Evolutionary conservation across 108 stramenopile genomes (phyloP).

Genomic region (Asterionellopsis glacialis): DNA sequence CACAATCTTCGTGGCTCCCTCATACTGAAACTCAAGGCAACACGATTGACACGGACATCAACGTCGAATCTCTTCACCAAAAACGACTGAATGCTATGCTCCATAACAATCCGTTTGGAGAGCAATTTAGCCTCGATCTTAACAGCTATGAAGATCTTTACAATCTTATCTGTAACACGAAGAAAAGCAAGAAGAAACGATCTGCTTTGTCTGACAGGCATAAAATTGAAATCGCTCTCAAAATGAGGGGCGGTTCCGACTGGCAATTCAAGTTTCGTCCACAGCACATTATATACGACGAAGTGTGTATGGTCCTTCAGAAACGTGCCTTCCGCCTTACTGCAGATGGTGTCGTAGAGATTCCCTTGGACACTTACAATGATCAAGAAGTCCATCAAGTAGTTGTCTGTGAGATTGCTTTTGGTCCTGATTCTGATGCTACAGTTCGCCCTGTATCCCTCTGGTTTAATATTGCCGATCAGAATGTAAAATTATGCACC

Average conservation of each 20-base stretch:
- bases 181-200: background rate
- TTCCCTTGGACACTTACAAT: conserved; percentile 13
- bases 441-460: conserved; percentile 55
- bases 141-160: conserved; percentile 41
- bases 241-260: conserved; percentile 52
- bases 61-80: conserved; percentile 82
- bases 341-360: conserved; percentile 11
- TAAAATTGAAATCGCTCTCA: conserved; percentile 66
- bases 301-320: conserved; percentile 85
- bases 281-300: conserved; percentile 64
- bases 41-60: conserved; percentile 55
- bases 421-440: conserved; percentile 69
- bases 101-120: conserved; percentile 34
- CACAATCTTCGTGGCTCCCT: conserved; percentile 69
- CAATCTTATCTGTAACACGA: conserved; percentile 39
- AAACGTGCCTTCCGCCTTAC: conserved; percentile 54
- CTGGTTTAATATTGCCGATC: conserved; percentile 73
- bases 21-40: conserved; percentile 77
- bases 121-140: conserved; percentile 23
- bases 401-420: conserved; percentile 28
- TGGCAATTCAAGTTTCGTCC: conserved; percentile 73
- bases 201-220: conserved; percentile 18
- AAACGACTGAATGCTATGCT: conserved; percentile 36
- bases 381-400: background rate
- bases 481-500: conserved; percentile 55